These are phyloP conservation scores for Inonotus hispidus DNA, from an alignment of 1,284 basidiomycete genomes.

Conservation along the genomic window DNA sequence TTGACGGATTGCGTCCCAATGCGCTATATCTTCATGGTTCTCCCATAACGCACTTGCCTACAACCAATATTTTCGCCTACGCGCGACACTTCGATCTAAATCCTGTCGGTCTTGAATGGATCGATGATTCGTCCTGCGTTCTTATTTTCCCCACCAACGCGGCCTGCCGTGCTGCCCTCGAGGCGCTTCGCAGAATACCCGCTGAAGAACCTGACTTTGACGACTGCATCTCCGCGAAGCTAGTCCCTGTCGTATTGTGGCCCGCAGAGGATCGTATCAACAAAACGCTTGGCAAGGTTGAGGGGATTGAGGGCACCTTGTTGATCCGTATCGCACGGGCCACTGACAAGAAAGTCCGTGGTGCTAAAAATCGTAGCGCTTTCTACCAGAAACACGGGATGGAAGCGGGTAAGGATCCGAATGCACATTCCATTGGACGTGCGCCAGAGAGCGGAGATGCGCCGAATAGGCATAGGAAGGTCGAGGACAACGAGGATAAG, in stretches of 20 bases:
- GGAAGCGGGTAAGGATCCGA: constrained; percentile 53
- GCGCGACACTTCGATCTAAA: constrained; percentile 64
- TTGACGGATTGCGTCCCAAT: constrained; percentile 41
- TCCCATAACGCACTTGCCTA: constrained; percentile 65
- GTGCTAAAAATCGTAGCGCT: constrained; percentile 59
- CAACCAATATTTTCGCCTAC: constrained; percentile 69
- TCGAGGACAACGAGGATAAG: constrained; percentile 31
- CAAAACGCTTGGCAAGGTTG: constrained; percentile 55
- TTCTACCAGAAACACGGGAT: constrained; percentile 72
- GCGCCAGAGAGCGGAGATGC: constrained; percentile 25
- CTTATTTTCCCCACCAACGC: constrained; percentile 59
- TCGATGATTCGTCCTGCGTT: constrained; percentile 73
- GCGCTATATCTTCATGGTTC: constrained; percentile 65
- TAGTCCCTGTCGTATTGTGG: constrained; percentile 67
- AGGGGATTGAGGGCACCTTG: constrained; percentile 57
- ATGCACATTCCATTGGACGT: constrained; percentile 27
- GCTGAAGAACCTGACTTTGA: constrained; percentile 48
- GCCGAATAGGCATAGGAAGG: constrained; percentile 34
- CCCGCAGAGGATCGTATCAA: constrained; percentile 73
- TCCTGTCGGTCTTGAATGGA: constrained; percentile 71
- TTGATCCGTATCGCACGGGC: constrained; percentile 65
- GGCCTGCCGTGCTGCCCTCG: constrained; percentile 47
- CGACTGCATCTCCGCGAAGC: constrained; percentile 54
- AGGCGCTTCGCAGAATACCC: constrained; percentile 43
- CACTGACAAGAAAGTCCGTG: constrained; percentile 69